Base-by-base conservation (phyloP, 768 basidiomycete genomes). In the Rhodosporidiobolus odoratus region DNA sequence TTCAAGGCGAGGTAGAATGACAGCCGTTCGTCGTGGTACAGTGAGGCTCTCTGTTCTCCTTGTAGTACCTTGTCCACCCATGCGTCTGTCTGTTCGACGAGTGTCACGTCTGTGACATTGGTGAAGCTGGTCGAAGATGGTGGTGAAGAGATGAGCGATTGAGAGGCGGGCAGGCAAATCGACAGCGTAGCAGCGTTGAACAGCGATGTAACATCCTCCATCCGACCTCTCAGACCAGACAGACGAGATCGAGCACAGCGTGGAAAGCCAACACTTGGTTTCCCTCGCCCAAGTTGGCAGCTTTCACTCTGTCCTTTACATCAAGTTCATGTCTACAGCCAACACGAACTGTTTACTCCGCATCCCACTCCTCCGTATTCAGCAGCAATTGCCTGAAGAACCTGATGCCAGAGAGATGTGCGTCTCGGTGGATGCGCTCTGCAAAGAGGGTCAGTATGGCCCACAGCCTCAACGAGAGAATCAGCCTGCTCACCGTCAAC, bases 351-450 rank as follows among this genome's bases (percentile, higher is more conserved):
- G 21, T 50, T 40, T 66, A 66, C 27, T 52, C 30, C 23, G 47
- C 16, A 10, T 62, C 38, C 73, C 68, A 74, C 3, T 77, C 79
- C 50, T 78, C 71, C 19, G 78, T 68, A 75, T 82, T 82, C 21
- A 65, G 69, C 37, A 81, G 48, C 16, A 81, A 76, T 74, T 80
- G 77, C 74, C 80, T 79, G 75, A 76, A 80, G 76, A 78, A 80
- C 25, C 74, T 59, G 34, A 80, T 79, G 16, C 77, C 78, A 34
- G 70, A 75, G 52, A 81, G 66, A 65, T 81, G 81, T 9, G 77
- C 80, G 16, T 75, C 73, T 37, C 79, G 69, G 41, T 65, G 74
- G 45, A 80, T 78, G 23, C 77, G 74, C 57, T 58, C 69, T 66
- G 58, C 30, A 40, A 2, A 15, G 19, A 4, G 16, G 30, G 13